Percentiles rank a stretch among this genome's conserved stretches.
These are phyloP conservation scores for Penicillium paneum DNA, from an alignment of 2,329 filamentous ascomycete species.

Conservation along the genomic window DNA sequence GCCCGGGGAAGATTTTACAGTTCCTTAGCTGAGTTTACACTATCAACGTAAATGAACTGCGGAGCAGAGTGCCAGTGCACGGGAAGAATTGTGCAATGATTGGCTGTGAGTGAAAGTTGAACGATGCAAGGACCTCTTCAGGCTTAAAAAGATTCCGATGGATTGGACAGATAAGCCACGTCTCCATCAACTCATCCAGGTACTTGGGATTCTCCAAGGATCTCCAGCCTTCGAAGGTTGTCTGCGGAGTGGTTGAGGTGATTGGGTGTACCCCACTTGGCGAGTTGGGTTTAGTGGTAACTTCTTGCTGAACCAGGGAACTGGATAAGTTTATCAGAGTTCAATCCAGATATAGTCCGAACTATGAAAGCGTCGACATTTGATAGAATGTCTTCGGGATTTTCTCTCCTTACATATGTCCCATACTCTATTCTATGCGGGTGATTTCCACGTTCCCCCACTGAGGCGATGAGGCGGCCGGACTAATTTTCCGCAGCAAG, in stretches of 20 bases:
- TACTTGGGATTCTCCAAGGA: slow-evolving; percentile 11
- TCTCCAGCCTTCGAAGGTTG: background rate
- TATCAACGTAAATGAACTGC: slow-evolving; percentile 8
- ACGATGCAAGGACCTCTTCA: slow-evolving; percentile 13
- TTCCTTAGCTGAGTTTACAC: slow-evolving; percentile 13
- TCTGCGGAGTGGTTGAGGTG: background rate
- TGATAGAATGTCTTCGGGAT: background rate
- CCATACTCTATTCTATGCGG: slow-evolving; percentile 1
- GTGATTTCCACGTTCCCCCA: slow-evolving; percentile 16
- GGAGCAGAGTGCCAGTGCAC: background rate
- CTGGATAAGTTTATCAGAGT: background rate
- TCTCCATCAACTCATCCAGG: slow-evolving; percentile 19
- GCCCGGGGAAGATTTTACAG: slow-evolving; percentile 19
- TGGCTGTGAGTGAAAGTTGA: slow-evolving; percentile 13
- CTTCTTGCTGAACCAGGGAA: background rate
- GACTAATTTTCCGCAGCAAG: slow-evolving; percentile 1
- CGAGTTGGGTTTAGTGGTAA: background rate
- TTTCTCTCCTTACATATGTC: background rate
- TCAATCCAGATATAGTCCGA: background rate
- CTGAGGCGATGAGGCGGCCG: background rate
- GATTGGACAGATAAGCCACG: background rate
- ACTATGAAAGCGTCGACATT: background rate
- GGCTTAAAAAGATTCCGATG: background rate
- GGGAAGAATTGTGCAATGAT: slow-evolving; percentile 4
- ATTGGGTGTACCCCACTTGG: background rate